Percentiles rank a stretch among this genome's conserved stretches.
These are phyloP conservation scores for Solanum habrochaites DNA, from an alignment of 257 asterid species.

Conservation along the genomic window DNA sequence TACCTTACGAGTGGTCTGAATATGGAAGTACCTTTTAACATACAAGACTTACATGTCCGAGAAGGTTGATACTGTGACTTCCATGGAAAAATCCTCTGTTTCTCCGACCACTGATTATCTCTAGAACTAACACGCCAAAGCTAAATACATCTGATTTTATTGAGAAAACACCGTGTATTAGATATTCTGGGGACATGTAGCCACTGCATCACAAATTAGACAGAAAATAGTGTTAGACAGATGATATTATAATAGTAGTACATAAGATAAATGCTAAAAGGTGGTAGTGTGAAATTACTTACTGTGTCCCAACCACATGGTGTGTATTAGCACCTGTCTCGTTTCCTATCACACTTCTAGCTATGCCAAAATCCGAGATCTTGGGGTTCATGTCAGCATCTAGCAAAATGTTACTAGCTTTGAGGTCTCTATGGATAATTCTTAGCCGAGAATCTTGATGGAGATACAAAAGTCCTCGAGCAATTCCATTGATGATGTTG, in stretches of 20 bases:
- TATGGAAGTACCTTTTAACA: background rate
- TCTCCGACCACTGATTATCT: constrained; percentile 14
- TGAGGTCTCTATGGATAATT: constrained; percentile 20
- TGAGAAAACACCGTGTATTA: constrained; percentile 16
- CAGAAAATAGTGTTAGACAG: background rate
- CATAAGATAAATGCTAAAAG: background rate
- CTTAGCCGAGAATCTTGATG: background rate
- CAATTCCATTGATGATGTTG: background rate
- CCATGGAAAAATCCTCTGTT: constrained; percentile 10
- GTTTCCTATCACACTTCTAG: constrained; percentile 15
- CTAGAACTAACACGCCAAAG: constrained; percentile 21
- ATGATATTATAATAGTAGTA: background rate
- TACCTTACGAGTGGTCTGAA: background rate
- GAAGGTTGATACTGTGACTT: constrained; percentile 20
- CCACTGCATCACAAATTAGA: constrained; percentile 5
- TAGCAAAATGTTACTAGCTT: constrained; percentile 20
- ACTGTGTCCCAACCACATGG: constrained; percentile 21
- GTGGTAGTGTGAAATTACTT: background rate
- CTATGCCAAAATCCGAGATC: constrained; percentile 26
- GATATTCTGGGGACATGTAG: constrained; percentile 27
- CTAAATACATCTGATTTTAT: constrained; percentile 25
- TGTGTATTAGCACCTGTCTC: constrained; percentile 18
- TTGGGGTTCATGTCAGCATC: constrained; percentile 21
- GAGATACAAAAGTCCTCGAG: background rate
- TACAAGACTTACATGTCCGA: constrained; percentile 16